Evolutionary conservation across 129 eudicot genomes (phyloP).

Genomic region (Artemisia tridentata): DNA sequence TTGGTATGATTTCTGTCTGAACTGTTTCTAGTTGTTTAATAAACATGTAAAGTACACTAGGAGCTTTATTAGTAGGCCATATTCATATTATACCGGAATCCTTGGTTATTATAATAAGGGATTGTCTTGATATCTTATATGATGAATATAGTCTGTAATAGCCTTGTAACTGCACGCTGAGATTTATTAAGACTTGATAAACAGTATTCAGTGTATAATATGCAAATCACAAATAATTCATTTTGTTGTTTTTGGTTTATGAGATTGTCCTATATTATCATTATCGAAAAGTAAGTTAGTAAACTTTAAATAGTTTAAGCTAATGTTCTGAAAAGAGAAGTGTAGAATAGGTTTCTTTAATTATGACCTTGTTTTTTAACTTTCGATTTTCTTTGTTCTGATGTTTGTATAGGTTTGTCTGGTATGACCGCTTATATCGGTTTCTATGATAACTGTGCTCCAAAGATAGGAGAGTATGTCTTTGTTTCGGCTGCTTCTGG

Average conservation of each 20-base stretch:
- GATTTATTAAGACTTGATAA: not conserved
- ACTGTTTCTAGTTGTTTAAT: no score
- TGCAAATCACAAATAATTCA: not conserved
- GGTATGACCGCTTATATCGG: no score
- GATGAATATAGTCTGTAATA: not conserved
- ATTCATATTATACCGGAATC: not conserved
- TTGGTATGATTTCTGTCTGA: constrained; percentile 43
- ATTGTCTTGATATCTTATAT: not conserved
- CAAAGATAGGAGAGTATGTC: no score
- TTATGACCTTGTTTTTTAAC: constrained; percentile 27
- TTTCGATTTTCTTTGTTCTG: not conserved
- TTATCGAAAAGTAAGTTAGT: no score
- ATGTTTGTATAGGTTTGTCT: no score
- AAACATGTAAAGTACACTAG: no score
- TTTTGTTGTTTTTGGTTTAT: no score
- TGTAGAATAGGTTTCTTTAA: not conserved
- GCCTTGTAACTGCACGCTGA: not conserved
- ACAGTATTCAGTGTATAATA: not conserved
- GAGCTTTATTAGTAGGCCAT: no score
- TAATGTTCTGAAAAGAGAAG: not conserved
- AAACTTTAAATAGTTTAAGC: not conserved
- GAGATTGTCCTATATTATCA: no score
- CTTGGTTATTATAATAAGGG: not conserved
- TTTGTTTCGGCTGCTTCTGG: no score
- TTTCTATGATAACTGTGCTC: no score